Evolutionary conservation across 2,329 filamentous ascomycete genomes (phyloP).

Genomic region (Scytalidium lignicola): DNA sequence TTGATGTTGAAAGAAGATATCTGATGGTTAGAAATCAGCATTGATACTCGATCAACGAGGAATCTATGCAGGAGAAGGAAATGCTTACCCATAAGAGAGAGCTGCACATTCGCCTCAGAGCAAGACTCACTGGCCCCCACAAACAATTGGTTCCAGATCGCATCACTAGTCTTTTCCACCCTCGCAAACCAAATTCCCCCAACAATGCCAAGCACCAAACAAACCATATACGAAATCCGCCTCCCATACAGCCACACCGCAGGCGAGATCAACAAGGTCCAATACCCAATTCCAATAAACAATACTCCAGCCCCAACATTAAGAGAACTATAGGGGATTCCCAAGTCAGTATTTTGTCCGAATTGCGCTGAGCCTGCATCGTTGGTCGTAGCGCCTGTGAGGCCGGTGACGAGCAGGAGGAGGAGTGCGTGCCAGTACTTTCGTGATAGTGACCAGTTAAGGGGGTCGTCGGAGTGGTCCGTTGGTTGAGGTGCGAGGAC

Average conservation of each 20-base stretch:
- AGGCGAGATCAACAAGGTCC: conserved; percentile 47
- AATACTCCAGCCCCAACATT: conserved; percentile 52
- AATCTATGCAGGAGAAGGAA: too few species aligned
- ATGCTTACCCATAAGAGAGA: conserved; percentile 43
- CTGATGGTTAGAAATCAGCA: conserved; percentile 45
- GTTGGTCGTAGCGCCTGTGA: conserved; percentile 52
- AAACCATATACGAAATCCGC: conserved; percentile 48
- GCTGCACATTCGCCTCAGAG: conserved; percentile 50
- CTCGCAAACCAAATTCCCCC: conserved; percentile 50
- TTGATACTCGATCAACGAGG: conserved; percentile 48
- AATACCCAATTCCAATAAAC: conserved; percentile 51
- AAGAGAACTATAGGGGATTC: conserved; percentile 45
- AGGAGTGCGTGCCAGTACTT: conserved; percentile 47
- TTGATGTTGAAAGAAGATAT: conserved; percentile 54
- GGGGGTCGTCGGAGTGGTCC: conserved; percentile 46
- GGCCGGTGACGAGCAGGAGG: conserved; percentile 46
- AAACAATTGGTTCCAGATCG: conserved; percentile 52
- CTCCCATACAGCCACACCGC: conserved; percentile 50
- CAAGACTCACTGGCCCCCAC: conserved; percentile 52
- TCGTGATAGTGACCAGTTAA: conserved; percentile 43
- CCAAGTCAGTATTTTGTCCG: conserved; percentile 45
- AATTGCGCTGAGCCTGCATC: conserved; percentile 47
- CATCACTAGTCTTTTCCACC: conserved; percentile 36
- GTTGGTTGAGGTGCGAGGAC: conserved; percentile 50
- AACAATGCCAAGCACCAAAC: conserved; percentile 41